Conservation (phyloP, 2,329 filamentous ascomycete genomes). For the Xenoacremonium recifei region DNA sequence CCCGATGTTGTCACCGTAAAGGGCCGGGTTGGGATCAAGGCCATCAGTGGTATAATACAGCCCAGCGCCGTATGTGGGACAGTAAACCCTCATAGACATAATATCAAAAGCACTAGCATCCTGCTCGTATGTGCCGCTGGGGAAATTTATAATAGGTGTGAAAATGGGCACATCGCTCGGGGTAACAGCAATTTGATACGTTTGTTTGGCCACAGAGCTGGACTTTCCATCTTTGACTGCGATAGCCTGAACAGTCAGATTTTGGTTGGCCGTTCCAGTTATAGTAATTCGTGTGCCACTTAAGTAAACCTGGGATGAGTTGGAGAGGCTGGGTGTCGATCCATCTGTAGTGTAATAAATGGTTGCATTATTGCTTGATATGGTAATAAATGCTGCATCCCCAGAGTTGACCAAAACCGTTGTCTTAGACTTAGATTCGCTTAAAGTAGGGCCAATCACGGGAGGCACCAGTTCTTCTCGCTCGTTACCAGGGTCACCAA, state of each 20-base stretch:
- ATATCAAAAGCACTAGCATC: not conserved
- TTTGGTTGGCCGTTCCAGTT: not conserved
- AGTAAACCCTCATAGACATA: not conserved
- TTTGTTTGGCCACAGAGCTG: not conserved
- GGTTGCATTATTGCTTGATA: not conserved
- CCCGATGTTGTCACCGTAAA: not conserved
- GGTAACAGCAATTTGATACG: not conserved
- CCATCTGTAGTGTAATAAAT: not conserved
- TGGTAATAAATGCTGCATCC: not conserved
- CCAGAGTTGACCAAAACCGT: not conserved
- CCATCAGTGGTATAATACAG: not conserved
- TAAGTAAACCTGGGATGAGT: not conserved
- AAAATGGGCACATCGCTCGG: not conserved
- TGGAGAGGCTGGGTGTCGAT: not conserved
- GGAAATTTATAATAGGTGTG: not conserved
- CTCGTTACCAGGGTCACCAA: not conserved
- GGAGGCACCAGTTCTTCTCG: not conserved
- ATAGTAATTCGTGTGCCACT: not conserved
- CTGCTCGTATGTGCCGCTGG: not conserved
- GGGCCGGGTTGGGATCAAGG: not conserved
- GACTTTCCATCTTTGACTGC: not conserved
- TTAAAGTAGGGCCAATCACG: not conserved
- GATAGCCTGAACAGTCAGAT: not conserved
- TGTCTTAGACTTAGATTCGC: not conserved
- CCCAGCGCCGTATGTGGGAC: not conserved